phyloP scores from a whole-genome alignment of 257 asterid species.

The Rauvolfia tetraphylla region DNA sequence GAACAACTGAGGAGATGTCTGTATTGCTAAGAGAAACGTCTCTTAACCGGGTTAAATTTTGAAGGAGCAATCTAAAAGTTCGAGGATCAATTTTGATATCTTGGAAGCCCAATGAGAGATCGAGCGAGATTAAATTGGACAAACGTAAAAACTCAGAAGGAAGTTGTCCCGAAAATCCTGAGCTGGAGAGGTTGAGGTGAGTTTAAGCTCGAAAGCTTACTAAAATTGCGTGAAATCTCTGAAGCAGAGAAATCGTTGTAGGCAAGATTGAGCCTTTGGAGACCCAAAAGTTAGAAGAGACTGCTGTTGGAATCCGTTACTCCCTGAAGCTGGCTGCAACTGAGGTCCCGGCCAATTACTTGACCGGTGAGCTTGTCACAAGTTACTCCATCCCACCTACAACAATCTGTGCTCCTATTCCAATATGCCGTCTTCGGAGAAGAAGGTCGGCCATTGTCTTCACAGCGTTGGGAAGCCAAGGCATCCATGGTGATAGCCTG shows the following conservation, averaged over 20 bases:
- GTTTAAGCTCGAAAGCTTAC: neutral
- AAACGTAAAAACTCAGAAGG: conserved; percentile 19
- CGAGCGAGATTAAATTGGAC: conserved; percentile 5
- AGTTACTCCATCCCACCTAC: neutral
- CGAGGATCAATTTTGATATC: conserved; percentile 10
- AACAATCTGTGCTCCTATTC: conserved; percentile 1
- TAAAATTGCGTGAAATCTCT: conserved; percentile 2
- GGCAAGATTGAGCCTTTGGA: conserved; percentile 17
- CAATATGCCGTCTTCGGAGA: neutral
- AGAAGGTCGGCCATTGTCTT: neutral
- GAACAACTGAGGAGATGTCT: conserved; percentile 20
- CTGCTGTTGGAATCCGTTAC: conserved; percentile 8
- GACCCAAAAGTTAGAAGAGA: conserved; percentile 13
- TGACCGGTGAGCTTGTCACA: conserved; percentile 13
- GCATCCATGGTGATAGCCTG: neutral
- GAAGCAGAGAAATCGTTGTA: conserved; percentile 24
- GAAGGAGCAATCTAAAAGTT: conserved; percentile 27
- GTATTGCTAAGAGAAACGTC: conserved; percentile 11
- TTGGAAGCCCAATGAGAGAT: conserved; percentile 11
- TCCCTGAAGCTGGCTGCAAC: conserved; percentile 23
- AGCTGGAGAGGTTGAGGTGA: conserved; percentile 16
- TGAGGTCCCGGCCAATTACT: conserved; percentile 23
- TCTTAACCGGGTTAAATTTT: conserved; percentile 20
- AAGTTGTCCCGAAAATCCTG: conserved; percentile 21
- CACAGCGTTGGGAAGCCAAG: neutral